These are phyloP conservation scores for Theileria orientalis DNA, from an alignment of 169 alveolate genomes.

Conservation along the genomic window DNA sequence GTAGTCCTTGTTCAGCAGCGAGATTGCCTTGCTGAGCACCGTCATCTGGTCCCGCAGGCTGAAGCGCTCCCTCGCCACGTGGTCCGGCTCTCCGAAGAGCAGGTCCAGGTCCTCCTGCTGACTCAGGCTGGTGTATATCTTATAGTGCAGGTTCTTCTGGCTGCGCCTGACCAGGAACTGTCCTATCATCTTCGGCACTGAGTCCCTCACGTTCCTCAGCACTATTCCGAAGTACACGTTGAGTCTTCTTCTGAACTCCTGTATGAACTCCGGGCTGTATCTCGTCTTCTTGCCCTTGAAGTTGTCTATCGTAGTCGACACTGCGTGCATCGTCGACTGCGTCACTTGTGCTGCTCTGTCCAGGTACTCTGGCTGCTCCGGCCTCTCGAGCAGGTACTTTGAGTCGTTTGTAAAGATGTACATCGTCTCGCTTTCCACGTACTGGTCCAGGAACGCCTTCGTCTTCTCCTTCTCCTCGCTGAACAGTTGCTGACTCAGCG, in stretches of 20 bases:
- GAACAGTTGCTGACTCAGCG: conserved; percentile 81
- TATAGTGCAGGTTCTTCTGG: conserved; percentile 71
- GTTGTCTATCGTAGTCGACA: conserved; percentile 63
- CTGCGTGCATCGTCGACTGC: conserved; percentile 61
- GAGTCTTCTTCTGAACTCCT: conserved; percentile 91
- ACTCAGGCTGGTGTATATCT: conserved; percentile 67
- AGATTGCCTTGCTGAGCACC: conserved; percentile 78
- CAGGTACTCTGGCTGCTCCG: conserved; percentile 48
- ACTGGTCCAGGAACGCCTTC: conserved; percentile 80
- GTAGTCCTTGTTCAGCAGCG: conserved; percentile 73
- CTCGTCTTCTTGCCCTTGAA: conserved; percentile 75
- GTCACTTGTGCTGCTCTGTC: conserved; percentile 73
- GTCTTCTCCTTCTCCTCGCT: conserved; percentile 87
- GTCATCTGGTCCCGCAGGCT: conserved; percentile 69
- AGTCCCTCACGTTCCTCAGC: conserved; percentile 93
- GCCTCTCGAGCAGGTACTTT: conserved; percentile 82
- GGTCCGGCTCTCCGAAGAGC: conserved; percentile 80
- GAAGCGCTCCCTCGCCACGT: conserved; percentile 79
- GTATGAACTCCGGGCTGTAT: conserved; percentile 81
- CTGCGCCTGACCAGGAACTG: conserved; percentile 84
- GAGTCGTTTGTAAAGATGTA: conserved; percentile 94
- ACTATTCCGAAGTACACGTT: conserved; percentile 94
- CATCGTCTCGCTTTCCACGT: conserved; percentile 87
- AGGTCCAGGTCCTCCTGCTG: conserved; percentile 63
- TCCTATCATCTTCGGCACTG: conserved; percentile 95